Percentiles rank a stretch among this genome's conserved stretches.
Conservation (phyloP, 192 early-diverging fungal species). For the Kickxella alabastrina region DNA sequence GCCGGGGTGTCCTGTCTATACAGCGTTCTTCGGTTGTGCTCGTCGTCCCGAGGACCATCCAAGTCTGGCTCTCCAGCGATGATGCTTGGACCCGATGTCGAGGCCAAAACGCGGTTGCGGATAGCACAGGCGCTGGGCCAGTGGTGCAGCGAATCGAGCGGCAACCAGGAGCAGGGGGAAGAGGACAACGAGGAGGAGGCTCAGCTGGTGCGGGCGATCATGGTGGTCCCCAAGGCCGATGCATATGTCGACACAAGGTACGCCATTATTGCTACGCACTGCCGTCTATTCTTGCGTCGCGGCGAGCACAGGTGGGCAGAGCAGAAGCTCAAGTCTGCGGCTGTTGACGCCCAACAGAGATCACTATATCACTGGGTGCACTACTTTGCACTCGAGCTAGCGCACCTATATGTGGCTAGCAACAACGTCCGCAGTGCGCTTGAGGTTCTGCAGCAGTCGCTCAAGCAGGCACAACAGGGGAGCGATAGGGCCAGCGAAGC, state of each 20-base stretch:
- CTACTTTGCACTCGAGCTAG: slow-evolving; percentile 30
- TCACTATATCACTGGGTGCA: slow-evolving; percentile 23
- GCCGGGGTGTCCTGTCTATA: slow-evolving; percentile 33
- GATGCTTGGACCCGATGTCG: slow-evolving; percentile 25
- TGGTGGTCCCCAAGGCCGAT: slow-evolving; percentile 27
- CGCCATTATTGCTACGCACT: slow-evolving; percentile 25
- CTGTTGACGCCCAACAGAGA: slow-evolving; percentile 32
- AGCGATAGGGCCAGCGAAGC: slow-evolving; percentile 12
- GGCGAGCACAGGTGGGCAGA: slow-evolving; percentile 30
- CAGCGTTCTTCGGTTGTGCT: slow-evolving; percentile 26
- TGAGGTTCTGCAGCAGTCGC: slow-evolving; percentile 8
- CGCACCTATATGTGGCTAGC: slow-evolving; percentile 3
- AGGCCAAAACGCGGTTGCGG: slow-evolving; percentile 39
- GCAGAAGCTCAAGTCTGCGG: slow-evolving; percentile 29
- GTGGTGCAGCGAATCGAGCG: slow-evolving; percentile 12
- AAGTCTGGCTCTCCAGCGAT: slow-evolving; percentile 5
- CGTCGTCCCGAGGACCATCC: slow-evolving; percentile 4
- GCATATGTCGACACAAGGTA: slow-evolving; percentile 14
- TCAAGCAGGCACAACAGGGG: slow-evolving; percentile 9
- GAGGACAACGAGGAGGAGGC: slow-evolving; percentile 25
- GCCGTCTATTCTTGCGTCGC: slow-evolving; percentile 26
- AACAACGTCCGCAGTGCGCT: slow-evolving; percentile 13
- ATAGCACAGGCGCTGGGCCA: slow-evolving; percentile 33
- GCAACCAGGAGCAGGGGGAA: neutral
- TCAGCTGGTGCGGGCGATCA: slow-evolving; percentile 31